A percentile compares a stretch with the other conserved stretches of the same genome.
Conservation (phyloP, 2,329 filamentous ascomycete genomes). For the Sphaerulina populicola region DNA sequence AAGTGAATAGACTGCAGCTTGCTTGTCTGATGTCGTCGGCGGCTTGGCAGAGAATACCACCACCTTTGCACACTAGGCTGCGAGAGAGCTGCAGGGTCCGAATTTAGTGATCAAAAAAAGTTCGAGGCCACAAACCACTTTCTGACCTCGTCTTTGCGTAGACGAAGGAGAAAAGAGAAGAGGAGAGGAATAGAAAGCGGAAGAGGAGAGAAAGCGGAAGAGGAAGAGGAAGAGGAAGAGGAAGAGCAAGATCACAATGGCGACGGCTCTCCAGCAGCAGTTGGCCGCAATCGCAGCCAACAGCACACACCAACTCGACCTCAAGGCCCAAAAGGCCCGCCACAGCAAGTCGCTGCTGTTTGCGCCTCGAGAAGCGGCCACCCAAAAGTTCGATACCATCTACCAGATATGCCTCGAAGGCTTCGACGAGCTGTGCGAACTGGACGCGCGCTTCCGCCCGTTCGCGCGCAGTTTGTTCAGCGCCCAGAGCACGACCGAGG, state of each 20-base stretch:
- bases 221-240: background rate
- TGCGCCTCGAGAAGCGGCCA: constrained; percentile 72
- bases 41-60: constrained; percentile 1
- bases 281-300: constrained; percentile 84
- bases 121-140: background rate
- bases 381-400: constrained; percentile 82
- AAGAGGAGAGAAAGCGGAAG: background rate
- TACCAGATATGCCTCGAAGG: constrained; percentile 81
- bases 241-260: constrained; percentile 47
- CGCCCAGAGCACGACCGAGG: constrained; percentile 82
- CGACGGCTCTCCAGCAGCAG: constrained; percentile 83
- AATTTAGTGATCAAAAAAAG: background rate
- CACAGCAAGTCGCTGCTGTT: constrained; percentile 95
- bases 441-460: constrained; percentile 68
- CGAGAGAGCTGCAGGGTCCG: background rate
- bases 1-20: too few species aligned
- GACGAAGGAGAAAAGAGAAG: too few species aligned
- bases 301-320: constrained; percentile 81
- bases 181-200: too few species aligned
- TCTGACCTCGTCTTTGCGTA: background rate
- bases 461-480: constrained; percentile 80
- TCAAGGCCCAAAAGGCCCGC: constrained; percentile 83
- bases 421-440: constrained; percentile 79
- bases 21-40: background rate
- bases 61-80: background rate